Evolutionary conservation across 129 eudicot genomes (phyloP).

Genomic region (Silybum marianum): DNA sequence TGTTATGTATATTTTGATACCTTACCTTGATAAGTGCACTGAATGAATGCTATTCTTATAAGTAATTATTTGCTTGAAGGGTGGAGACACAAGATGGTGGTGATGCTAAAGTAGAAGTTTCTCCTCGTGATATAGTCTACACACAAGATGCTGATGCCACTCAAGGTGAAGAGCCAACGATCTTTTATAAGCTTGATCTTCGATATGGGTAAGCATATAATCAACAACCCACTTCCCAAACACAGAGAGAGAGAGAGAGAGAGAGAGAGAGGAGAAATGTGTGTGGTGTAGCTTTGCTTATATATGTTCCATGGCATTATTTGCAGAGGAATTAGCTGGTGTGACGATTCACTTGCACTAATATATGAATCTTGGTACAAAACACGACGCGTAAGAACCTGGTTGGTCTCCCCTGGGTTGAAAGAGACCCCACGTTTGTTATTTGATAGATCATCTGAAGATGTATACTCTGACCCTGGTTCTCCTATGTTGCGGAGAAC

Average conservation of each 20-base stretch:
- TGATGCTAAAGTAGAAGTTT: conserved; percentile 91
- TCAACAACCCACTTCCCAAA: not conserved
- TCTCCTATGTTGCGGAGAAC: conserved; percentile 95
- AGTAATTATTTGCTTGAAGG: conserved; percentile 45
- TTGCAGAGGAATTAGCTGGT: conserved; percentile 92
- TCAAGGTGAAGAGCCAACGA: conserved; percentile 63
- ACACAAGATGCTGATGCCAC: conserved; percentile 84
- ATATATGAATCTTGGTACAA: conserved; percentile 95
- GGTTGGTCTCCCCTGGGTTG: conserved; percentile 84
- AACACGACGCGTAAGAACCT: conserved; percentile 73
- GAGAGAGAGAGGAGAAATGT: not conserved
- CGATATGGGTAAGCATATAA: conserved; percentile 77
- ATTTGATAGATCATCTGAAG: conserved; percentile 94
- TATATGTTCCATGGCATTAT: conserved; percentile 11
- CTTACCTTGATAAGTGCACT: not conserved
- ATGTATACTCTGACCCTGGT: conserved; percentile 99
- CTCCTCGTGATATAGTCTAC: conserved; percentile 93
- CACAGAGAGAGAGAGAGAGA: not conserved
- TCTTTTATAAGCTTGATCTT: conserved; percentile 84
- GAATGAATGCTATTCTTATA: conserved; percentile 1
- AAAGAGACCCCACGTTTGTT: conserved; percentile 61
- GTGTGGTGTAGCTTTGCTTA: not conserved
- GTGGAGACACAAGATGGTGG: conserved; percentile 99
- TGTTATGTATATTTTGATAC: conserved; percentile 35
- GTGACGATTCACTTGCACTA: conserved; percentile 94